These are phyloP conservation scores for Aspergillus vadensis DNA, from an alignment of 2,329 filamentous ascomycete genomes.

Conservation along the genomic window DNA sequence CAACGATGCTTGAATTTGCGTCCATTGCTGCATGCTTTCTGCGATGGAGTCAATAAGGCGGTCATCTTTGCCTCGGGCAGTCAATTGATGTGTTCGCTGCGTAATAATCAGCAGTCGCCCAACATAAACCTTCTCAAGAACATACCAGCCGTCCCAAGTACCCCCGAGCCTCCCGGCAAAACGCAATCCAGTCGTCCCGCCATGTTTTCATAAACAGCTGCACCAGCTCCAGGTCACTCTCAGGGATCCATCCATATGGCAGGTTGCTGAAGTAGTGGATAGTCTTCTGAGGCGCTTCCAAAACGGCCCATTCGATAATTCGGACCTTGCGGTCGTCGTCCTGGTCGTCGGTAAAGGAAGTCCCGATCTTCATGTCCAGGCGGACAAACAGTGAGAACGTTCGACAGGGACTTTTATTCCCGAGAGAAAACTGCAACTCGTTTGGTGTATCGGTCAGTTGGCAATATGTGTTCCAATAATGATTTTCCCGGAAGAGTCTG, in stretches of 20 bases:
- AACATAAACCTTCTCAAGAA: accelerated
- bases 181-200: slow-evolving; percentile 18
- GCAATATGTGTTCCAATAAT: slow-evolving; percentile 14
- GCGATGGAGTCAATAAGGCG: slow-evolving; percentile 18
- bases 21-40: slow-evolving; percentile 19
- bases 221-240: slow-evolving; percentile 18
- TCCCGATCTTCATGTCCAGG: slow-evolving; percentile 8
- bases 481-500: slow-evolving; percentile 20
- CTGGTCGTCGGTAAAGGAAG: background rate
- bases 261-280: slow-evolving; percentile 21
- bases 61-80: slow-evolving; percentile 17
- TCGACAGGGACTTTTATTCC: slow-evolving; percentile 17
- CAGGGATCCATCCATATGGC: slow-evolving; percentile 17
- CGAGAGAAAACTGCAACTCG: slow-evolving; percentile 15
- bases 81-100: slow-evolving; percentile 19
- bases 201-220: slow-evolving; percentile 18
- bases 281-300: slow-evolving; percentile 17
- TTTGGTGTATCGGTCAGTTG: slow-evolving; percentile 15
- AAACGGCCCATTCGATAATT: slow-evolving; percentile 17
- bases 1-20: slow-evolving; percentile 15
- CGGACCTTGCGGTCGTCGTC: slow-evolving; percentile 7
- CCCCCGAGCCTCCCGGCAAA: slow-evolving; percentile 17
- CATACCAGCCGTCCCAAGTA: slow-evolving; percentile 16
- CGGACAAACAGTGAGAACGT: slow-evolving; percentile 19
- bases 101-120: background rate